Evolutionary conservation across 192 early-diverging fungal genomes (phyloP), one percentile per base, ranked within the genome.

Genomic region (Kickxella alabastrina): DNA sequence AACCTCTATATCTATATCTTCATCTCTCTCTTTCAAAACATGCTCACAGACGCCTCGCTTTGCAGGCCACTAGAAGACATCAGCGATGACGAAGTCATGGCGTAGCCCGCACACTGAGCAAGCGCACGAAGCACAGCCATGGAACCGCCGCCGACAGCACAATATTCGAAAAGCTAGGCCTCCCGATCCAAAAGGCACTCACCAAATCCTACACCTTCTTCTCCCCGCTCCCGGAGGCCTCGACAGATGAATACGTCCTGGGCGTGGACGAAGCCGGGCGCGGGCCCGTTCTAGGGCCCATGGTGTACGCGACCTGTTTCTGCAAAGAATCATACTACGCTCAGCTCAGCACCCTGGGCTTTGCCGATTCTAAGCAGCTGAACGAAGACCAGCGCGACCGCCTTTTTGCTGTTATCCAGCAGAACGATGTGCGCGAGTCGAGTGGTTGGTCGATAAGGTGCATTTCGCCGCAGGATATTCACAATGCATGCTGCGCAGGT

Each of bases 251-350:
- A 19, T 87, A 80, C 54, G 79, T 90, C 2, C 68, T 97, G 25
- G 95, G 97, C 21, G 89, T 99, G 1, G 97, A 99, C 59, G 97
- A 99, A 52, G 97, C 97, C 19, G 97, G 97, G 7, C 72, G 95
- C 12, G 97, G 97, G 0, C 97, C 97, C 6, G 95, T 97, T 0
- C 80, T 98, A 0, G 91, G 92, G 1, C 92, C 94, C 8, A 99
- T 99, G 97, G 95, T 98, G 0, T 99, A 98, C 65, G 90, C 90
- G 1, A 74, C 88, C n/a, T 85, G 87, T 38, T 98, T 86, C 59
- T 87, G 86, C 38, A 82, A 84, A 0, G 43, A 88, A 1, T 75
- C 78, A 2, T 75, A 79, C 28, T 81, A 86, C 52, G 72, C 83
- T 1, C 56, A 82, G 31, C 66, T 97, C 10, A 84, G 79, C 28